A percentile compares a stretch with the other conserved stretches of the same genome.
Conservation (phyloP, 495 filamentous ascomycete genomes). For the Pyronema omphalodes region DNA sequence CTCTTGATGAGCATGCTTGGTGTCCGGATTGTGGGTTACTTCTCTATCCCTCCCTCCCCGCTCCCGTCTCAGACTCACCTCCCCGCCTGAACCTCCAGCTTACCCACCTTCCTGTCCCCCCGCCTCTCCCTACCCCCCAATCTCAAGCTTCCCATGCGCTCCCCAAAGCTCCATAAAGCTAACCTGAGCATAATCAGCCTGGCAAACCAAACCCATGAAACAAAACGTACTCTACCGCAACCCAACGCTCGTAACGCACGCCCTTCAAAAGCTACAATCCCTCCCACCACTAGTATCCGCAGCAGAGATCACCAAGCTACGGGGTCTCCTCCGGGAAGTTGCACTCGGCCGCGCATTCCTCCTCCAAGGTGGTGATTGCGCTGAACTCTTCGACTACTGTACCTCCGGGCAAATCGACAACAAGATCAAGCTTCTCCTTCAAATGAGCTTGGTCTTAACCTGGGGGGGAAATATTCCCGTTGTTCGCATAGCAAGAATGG, state of each 20-base stretch:
- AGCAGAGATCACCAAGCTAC: slow-evolving; percentile 61
- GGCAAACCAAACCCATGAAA: slow-evolving; percentile 79
- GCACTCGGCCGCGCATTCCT: slow-evolving; percentile 86
- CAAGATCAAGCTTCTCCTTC: slow-evolving; percentile 87
- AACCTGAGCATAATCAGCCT: slow-evolving; percentile 38
- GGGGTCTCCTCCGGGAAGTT: slow-evolving; percentile 59
- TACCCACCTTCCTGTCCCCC: no score
- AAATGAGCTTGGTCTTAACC: slow-evolving; percentile 87
- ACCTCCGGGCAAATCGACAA: slow-evolving; percentile 67
- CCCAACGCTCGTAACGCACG: slow-evolving; percentile 38
- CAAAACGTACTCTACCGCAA: slow-evolving; percentile 74
- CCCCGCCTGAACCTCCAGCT: no score
- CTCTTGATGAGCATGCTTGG: no score
- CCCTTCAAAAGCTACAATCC: slow-evolving; percentile 49
- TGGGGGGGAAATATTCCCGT: slow-evolving; percentile 84
- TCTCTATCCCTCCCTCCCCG: no score
- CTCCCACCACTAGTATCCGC: slow-evolving; percentile 85
- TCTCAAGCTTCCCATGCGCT: no score
- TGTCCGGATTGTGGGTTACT: no score
- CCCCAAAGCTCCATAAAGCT: neutral
- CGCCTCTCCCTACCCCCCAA: no score
- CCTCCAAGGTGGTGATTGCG: slow-evolving; percentile 91
- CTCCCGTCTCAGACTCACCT: no score
- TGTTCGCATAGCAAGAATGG: slow-evolving; percentile 86
- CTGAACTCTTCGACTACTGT: slow-evolving; percentile 95